Evolutionary conservation across 2,329 filamentous ascomycete species (phyloP).

Genomic region (Cadophora sp.): DNA sequence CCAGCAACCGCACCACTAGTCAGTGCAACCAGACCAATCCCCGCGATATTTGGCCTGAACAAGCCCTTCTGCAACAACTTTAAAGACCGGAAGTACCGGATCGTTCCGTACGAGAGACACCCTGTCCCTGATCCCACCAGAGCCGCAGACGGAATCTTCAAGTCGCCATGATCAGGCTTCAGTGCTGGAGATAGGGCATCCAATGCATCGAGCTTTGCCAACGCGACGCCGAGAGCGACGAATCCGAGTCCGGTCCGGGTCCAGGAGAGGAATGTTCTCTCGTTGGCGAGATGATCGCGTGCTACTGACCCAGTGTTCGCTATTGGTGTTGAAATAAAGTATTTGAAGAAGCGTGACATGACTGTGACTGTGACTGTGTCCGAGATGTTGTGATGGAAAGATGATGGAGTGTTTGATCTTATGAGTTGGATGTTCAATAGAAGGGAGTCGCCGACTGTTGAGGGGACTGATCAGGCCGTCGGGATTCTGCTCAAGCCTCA

Average conservation of each 20-base stretch:
- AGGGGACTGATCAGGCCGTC: neutral
- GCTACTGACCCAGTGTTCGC: slow-evolving; percentile 56
- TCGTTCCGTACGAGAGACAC: slow-evolving; percentile 54
- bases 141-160: slow-evolving; percentile 48
- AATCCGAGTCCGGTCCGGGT: slow-evolving; percentile 58
- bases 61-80: slow-evolving; percentile 50
- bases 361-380: neutral
- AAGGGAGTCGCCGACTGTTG: neutral
- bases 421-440: neutral
- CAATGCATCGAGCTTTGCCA: slow-evolving; percentile 54
- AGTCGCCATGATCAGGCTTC: slow-evolving; percentile 41
- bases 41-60: slow-evolving; percentile 71
- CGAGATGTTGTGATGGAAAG: neutral
- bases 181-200: slow-evolving; percentile 43
- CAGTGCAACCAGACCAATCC: slow-evolving; percentile 81
- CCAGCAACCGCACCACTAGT: slow-evolving; percentile 51
- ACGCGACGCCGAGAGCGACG: slow-evolving; percentile 57
- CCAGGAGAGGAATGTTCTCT: slow-evolving; percentile 60
- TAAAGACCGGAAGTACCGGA: slow-evolving; percentile 54
- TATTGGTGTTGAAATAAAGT: slow-evolving; percentile 29
- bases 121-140: slow-evolving; percentile 53
- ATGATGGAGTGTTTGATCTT: neutral
- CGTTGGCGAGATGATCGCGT: slow-evolving; percentile 56
- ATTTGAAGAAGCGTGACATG: slow-evolving; percentile 33
- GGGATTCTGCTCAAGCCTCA: neutral